These are phyloP conservation scores for Lactifluus rugatus DNA, from an alignment of 768 basidiomycete species.

Conservation along the genomic window DNA sequence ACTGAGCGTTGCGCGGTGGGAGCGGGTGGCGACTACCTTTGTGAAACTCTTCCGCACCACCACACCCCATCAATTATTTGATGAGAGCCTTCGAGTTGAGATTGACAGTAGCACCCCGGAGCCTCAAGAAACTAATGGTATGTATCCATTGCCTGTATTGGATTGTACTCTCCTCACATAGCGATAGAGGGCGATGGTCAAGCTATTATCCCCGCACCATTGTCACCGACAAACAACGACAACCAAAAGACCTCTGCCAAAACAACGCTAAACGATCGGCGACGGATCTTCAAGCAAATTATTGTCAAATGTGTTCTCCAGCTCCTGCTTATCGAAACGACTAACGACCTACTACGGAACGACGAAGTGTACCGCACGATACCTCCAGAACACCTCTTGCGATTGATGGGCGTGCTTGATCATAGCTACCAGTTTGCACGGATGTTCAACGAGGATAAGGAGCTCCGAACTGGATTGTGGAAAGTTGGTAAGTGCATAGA, in stretches of 20 bases:
- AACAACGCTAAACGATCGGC: slow-evolving; percentile 58
- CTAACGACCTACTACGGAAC: slow-evolving; percentile 90
- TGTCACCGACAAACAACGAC: slow-evolving; percentile 61
- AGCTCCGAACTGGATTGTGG: slow-evolving; percentile 92
- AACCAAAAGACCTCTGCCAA: slow-evolving; percentile 37
- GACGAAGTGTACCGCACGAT: slow-evolving; percentile 86
- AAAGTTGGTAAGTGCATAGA: slow-evolving; percentile 79
- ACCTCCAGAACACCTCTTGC: slow-evolving; percentile 86
- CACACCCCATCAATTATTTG: slow-evolving; percentile 94
- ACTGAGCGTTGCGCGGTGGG: slow-evolving; percentile 79
- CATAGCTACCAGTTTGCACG: slow-evolving; percentile 97
- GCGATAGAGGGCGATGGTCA: slow-evolving; percentile 50
- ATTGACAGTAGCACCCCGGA: slow-evolving; percentile 54
- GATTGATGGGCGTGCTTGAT: slow-evolving; percentile 91
- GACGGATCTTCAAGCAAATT: slow-evolving; percentile 92
- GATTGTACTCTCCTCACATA: slow-evolving; percentile 10
- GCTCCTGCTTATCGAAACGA: slow-evolving; percentile 91
- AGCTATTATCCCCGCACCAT: slow-evolving; percentile 76
- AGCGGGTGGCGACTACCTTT: slow-evolving; percentile 83
- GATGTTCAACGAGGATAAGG: slow-evolving; percentile 97
- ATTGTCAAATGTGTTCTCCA: slow-evolving; percentile 99
- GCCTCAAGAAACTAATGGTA: slow-evolving; percentile 36
- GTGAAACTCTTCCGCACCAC: slow-evolving; percentile 96
- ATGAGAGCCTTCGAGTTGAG: slow-evolving; percentile 81
- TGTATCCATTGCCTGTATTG: not conserved